Base-by-base conservation (phyloP, 257 asterid genomes). In the Gentiana dahurica region DNA sequence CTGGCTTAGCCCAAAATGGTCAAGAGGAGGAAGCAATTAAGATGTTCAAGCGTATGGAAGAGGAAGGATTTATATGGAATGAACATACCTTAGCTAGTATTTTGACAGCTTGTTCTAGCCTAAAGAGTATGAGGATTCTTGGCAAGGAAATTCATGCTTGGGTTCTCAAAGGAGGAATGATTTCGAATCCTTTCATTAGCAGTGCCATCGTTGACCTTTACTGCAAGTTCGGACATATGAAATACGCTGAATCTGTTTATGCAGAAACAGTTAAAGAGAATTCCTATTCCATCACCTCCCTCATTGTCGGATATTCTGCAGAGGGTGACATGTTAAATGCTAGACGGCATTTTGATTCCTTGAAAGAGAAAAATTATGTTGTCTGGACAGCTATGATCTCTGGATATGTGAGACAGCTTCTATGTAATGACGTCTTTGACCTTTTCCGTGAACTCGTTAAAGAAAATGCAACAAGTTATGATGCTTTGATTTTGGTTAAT, bases 91-190 rank as follows among this genome's bases (percentile, higher is more conserved):
- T 81, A 55, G 85, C 81, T 44, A 81, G 93, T 53, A 47, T 87
- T 51, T 62, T 91, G 71, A 70, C 58, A 34, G 94, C 91, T 65
- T 83, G 92, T 73, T 75, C 85, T 59, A 59, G 78, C 57, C 60
- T 78, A 73, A 91, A 74, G 79, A 67, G 68, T 64, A 66, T 78
- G 70, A 78, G 75, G 51, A 69, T 78, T 36, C 24, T 24, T 24
- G 94, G 88, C 55, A 91, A 91, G 67, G 93, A 85, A 70, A 67
- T 79, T 64, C 98, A 91, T 68, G 78, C 78, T n/a, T 66, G 79
- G 82, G 94, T 81, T 60, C 52, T 85, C 46, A 85, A 74, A 71
- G 70, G 77, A 41, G 93, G 88, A 10, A 62, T 69, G 75, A 69
- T 57, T 61, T 46, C 51, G 9, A 87, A 83, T 74, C 86, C 85